phyloP scores from a whole-genome alignment of 768 basidiomycete genomes.

The Pilatotrama ljubarskyi region DNA sequence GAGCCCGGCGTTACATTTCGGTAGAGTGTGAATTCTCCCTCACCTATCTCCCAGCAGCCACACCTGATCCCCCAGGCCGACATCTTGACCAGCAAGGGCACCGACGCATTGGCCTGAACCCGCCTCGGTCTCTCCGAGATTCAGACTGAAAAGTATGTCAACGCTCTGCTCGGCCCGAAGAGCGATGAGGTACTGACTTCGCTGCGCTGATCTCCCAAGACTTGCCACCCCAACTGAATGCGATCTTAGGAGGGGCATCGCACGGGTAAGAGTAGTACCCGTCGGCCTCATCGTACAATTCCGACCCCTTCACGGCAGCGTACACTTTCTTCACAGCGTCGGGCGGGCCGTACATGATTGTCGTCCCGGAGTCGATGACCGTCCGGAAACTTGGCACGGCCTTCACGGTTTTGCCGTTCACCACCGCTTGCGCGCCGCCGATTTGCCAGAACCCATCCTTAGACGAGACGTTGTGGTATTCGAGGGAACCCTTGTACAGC shows the following conservation, averaged over 20 bases:
- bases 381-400: slow-evolving; percentile 11
- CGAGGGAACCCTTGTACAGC: slow-evolving; percentile 34
- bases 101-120: slow-evolving; percentile 23
- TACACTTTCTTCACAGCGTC: slow-evolving; percentile 24
- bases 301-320: slow-evolving; percentile 19
- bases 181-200: background rate
- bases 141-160: slow-evolving; percentile 19
- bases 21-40: background rate
- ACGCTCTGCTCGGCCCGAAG: background rate
- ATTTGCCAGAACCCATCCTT: slow-evolving; percentile 16
- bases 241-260: background rate
- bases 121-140: slow-evolving; percentile 30
- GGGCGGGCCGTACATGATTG: slow-evolving; percentile 29
- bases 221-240: slow-evolving; percentile 22
- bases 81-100: slow-evolving; percentile 20
- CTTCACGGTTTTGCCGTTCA: slow-evolving; percentile 9
- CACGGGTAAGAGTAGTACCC: slow-evolving; percentile 26
- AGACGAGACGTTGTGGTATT: slow-evolving; percentile 24
- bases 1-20: background rate
- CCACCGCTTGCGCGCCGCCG: slow-evolving; percentile 2
- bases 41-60: slow-evolving; percentile 23
- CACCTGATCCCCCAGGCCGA: slow-evolving; percentile 15
- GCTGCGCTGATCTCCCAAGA: slow-evolving; percentile 8
- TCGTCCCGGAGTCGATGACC: slow-evolving; percentile 33
- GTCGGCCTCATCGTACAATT: slow-evolving; percentile 8